Conservation (phyloP, 2,329 filamentous ascomycete species). For the Claviceps paspali region DNA sequence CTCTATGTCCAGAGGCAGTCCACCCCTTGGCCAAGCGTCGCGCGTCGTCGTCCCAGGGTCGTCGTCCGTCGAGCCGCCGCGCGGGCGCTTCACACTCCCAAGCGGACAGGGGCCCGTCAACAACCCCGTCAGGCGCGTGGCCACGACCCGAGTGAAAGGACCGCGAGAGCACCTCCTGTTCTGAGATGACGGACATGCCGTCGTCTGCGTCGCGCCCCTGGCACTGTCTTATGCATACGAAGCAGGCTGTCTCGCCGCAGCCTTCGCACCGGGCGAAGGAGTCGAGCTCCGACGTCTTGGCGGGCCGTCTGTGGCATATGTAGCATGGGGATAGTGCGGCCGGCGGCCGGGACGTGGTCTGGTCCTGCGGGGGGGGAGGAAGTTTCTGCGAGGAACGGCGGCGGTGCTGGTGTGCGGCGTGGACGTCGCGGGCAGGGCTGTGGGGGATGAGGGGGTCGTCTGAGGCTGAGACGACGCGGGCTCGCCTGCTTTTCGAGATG, state of each 20-base stretch:
- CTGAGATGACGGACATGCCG: conserved; percentile 11
- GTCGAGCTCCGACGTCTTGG: conserved; percentile 49
- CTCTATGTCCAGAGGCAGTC: conserved; percentile 28
- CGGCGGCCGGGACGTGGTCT: neutral
- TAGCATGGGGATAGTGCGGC: conserved; percentile 41
- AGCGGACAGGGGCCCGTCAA: neutral
- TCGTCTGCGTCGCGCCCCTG: conserved; percentile 26
- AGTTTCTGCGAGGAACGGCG: neutral
- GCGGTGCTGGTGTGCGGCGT: conserved; percentile 1
- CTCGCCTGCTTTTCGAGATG: conserved; percentile 13
- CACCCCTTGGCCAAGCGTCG: conserved; percentile 15
- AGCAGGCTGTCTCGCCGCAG: conserved; percentile 49
- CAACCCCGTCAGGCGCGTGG: conserved; percentile 25
- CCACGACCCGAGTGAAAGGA: conserved; percentile 38
- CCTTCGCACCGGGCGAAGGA: conserved; percentile 48
- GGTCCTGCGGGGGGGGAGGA: too few species aligned
- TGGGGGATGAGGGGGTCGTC: conserved; percentile 12
- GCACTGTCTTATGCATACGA: conserved; percentile 52
- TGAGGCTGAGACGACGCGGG: conserved; percentile 11
- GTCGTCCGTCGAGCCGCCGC: too few species aligned
- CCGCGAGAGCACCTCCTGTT: conserved; percentile 22
- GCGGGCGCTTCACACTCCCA: neutral
- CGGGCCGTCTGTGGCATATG: conserved; percentile 51
- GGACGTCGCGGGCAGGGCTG: conserved; percentile 8
- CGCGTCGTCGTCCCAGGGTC: conserved; percentile 1